Percentiles rank a stretch among this genome's conserved stretches.
phyloP scores from a whole-genome alignment of 129 eudicot species.

The Helianthus annuus region HanXRQr2.0-SUNRISE NC_035449.2:160691233-160691732 shows the following conservation, averaged over 20 bases:
- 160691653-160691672: too few species aligned
- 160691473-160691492: constrained; percentile 42
- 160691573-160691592: too few species aligned
- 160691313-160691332: constrained; percentile 71
- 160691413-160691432: constrained; percentile 76
- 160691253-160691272: not conserved
- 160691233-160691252: not conserved
- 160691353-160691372: constrained; percentile 72
- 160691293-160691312: constrained; percentile 34
- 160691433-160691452: constrained; percentile 60
- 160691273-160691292: too few species aligned
- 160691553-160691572: not conserved
- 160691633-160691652: too few species aligned
- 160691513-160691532: not conserved
- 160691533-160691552: not conserved
- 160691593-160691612: not conserved
- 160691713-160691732: too few species aligned
- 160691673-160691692: too few species aligned
- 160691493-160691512: constrained; percentile 20
- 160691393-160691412: constrained; percentile 61
- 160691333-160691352: constrained; percentile 88
- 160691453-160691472: constrained; percentile 75
- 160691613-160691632: too few species aligned
- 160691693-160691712: too few species aligned
- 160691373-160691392: constrained; percentile 54